Base-by-base conservation (phyloP, 192 early-diverging fungal species). In the Gamsiella multidivaricata region DNA sequence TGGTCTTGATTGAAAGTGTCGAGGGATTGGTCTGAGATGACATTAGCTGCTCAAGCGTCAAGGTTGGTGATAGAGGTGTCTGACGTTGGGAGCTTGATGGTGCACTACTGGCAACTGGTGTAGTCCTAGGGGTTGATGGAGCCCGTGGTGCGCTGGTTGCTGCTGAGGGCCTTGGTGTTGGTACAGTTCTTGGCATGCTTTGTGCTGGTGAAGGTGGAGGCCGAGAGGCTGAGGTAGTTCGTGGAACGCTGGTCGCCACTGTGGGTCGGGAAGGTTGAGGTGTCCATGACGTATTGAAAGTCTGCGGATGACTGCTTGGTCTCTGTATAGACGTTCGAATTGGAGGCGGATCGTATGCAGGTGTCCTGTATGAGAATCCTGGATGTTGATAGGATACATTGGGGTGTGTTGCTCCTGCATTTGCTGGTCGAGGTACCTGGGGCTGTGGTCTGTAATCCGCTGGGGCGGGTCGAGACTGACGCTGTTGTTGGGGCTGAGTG, bases 1-100 rank as follows among this genome's bases (percentile, higher is more conserved):
- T 87, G 0, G 82, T 80, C 52, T 90, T 91, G 55, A 91, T 82
- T 29, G 91, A 87, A 23, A 95, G 73, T 3, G 84, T 81, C 17
- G 69, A 54, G 9, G 86, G 79, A 59, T 92, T 80, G 8, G 87
- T 82, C 5, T 82, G 82, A 20, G 75, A 58, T 17, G 52, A 54
- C 41, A 89, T 71, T 5, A 92, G 45, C 29, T 66, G 37, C n/a
- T 71, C 56, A 28, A 65, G 39, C 7, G 74, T 60, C 15, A 79
- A 22, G 8, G 56, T 46, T 43, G 26, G 43, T 41, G 63, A 53
- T 8, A 63, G 62, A n/a, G 56, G 9, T 45, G 52, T 17, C 9
- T 14, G 25, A 32, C 28, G 52, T 23, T 54, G 52, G 28, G 1
- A 37, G 61, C 34, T 41, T 14, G 39, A 14, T 15, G 46, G 5